Evolutionary conservation across 108 stramenopile species (phyloP).

Genomic region (Chaetoceros muelleri): DNA sequence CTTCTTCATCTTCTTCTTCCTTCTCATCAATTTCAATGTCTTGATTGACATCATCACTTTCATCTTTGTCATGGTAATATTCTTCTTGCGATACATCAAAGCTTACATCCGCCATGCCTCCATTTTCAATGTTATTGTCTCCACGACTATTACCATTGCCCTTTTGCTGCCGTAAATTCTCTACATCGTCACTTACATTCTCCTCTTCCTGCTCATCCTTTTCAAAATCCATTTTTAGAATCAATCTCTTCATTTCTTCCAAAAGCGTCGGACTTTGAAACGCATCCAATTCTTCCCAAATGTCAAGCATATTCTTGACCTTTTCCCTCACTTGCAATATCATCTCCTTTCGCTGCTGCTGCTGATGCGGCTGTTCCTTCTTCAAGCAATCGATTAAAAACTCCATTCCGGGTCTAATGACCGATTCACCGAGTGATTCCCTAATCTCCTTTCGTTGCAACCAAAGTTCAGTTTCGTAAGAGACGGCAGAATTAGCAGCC

Average conservation of each 20-base stretch:
- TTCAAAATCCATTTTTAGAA: background rate
- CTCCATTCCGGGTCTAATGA: slow-evolving; percentile 26
- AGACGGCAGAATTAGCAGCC: background rate
- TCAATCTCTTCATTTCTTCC: background rate
- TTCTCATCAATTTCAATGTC: background rate
- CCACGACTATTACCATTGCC: background rate
- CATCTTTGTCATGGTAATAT: background rate
- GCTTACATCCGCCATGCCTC: background rate
- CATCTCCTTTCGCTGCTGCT: background rate
- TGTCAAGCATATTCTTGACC: background rate
- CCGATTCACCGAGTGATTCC: slow-evolving; percentile 33
- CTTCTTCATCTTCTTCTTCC: slow-evolving; percentile 1
- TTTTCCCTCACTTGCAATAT: background rate
- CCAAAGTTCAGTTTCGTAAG: slow-evolving; percentile 18
- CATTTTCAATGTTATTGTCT: too few relatives aligned
- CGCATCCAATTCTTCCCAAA: background rate
- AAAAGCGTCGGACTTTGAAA: background rate
- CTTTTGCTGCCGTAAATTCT: background rate
- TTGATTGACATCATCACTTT: background rate
- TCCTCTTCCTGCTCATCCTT: background rate
- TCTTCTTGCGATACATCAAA: background rate
- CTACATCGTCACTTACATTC: background rate
- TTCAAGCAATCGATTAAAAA: slow-evolving; percentile 5
- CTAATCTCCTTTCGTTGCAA: slow-evolving; percentile 32
- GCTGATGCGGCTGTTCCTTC: slow-evolving; percentile 1